Percentiles rank a stretch among this genome's conserved stretches.
These are phyloP conservation scores for Bauhinia variegata DNA, from an alignment of 306 rosid species.

Conservation along the genomic window DNA sequence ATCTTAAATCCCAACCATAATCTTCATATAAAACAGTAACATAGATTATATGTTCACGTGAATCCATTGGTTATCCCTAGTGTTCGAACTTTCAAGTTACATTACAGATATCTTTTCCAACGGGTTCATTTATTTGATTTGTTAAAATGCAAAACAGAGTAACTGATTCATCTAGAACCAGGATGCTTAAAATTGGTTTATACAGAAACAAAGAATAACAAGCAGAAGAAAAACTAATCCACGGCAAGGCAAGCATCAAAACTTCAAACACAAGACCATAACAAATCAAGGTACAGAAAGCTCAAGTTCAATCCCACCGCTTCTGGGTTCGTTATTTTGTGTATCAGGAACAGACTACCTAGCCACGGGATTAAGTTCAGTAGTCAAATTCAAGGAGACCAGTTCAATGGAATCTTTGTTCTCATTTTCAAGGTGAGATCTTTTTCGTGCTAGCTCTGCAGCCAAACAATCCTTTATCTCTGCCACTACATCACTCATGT, in stretches of 20 bases:
- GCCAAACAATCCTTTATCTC: conserved; percentile 53
- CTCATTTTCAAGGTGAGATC: not conserved
- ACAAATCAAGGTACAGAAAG: not conserved
- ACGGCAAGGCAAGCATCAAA: not conserved
- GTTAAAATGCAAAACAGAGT: too few species aligned
- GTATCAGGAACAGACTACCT: conserved; percentile 29
- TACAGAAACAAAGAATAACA: not conserved
- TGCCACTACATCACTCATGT: conserved; percentile 50
- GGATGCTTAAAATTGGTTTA: not conserved
- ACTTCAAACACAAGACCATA: not conserved
- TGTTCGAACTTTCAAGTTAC: too few species aligned
- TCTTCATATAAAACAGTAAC: too few species aligned
- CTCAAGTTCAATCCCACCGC: conserved; percentile 28
- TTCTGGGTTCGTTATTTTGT: not conserved
- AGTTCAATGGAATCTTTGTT: conserved; percentile 10
- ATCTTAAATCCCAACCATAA: too few species aligned
- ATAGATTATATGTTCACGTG: too few species aligned
- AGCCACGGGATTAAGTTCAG: conserved; percentile 29
- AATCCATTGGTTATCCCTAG: too few species aligned
- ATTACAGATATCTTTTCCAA: too few species aligned
- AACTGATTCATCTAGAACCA: not conserved
- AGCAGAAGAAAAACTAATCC: not conserved
- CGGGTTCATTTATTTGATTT: too few species aligned
- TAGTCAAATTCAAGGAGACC: conserved; percentile 6
- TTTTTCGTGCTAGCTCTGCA: conserved; percentile 27